Evolutionary conservation across 2,329 filamentous ascomycete genomes (phyloP).

Genomic region (Sclerotinia trifoliorum): DNA sequence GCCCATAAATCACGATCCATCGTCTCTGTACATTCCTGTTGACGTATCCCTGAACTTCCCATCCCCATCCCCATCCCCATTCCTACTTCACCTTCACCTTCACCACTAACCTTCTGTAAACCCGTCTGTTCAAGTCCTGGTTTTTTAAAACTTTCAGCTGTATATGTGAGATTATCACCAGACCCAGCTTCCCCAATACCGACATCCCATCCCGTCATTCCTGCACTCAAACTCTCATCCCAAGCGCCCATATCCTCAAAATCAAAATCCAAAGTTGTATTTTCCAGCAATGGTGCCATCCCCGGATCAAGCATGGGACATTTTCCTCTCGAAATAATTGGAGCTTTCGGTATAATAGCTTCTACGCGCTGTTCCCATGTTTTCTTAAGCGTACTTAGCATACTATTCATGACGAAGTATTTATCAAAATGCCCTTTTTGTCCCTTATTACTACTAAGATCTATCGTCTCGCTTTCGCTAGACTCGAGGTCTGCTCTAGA

Average conservation of each 20-base stretch:
- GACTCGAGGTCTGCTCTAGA: background rate
- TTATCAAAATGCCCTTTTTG: background rate
- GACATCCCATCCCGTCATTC: background rate
- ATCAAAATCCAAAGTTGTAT: slow-evolving; percentile 21
- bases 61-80: background rate
- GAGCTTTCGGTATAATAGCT: background rate
- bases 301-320: slow-evolving; percentile 16
- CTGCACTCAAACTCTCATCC: background rate
- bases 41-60: background rate
- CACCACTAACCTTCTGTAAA: background rate
- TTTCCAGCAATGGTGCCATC: background rate
- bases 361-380: slow-evolving; percentile 1
- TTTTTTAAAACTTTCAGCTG: background rate
- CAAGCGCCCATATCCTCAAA: slow-evolving; percentile 22
- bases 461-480: background rate
- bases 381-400: slow-evolving; percentile 8
- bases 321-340: background rate
- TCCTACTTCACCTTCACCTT: background rate
- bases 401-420: slow-evolving; percentile 5
- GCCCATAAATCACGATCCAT: slow-evolving; percentile 36
- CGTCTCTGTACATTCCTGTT: background rate
- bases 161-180: background rate
- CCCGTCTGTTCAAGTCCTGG: background rate
- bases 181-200: background rate
- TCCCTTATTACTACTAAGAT: background rate